Percentiles rank a stretch among this genome's conserved stretches.
Evolutionary conservation across 257 asterid genomes (phyloP).

Genomic region (Striga asiatica): DNA sequence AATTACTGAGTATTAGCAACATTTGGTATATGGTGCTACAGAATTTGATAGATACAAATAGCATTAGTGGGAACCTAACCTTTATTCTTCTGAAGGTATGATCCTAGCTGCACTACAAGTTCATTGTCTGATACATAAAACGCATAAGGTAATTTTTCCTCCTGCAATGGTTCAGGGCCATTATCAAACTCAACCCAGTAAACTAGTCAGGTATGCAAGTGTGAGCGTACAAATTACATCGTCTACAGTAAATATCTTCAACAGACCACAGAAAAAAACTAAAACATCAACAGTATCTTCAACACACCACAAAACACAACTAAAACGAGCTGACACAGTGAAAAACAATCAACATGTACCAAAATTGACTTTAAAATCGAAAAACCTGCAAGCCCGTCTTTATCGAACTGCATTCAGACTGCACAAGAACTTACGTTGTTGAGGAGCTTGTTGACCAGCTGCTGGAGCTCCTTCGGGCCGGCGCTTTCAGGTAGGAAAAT

Average conservation of each 20-base stretch:
- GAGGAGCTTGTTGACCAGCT: conserved; percentile 65
- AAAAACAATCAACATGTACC: too few species aligned
- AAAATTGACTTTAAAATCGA: too few species aligned
- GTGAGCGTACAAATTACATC: too few species aligned
- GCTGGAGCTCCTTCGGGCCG: conserved; percentile 79
- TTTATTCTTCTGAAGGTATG: conserved; percentile 64
- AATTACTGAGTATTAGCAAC: too few species aligned
- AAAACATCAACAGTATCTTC: too few species aligned
- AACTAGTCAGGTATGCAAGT: not conserved
- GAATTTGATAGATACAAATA: not conserved
- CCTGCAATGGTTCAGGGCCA: conserved; percentile 36
- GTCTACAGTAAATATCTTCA: too few species aligned
- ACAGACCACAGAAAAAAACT: too few species aligned
- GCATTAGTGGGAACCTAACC: too few species aligned
- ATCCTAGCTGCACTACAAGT: conserved; percentile 66
- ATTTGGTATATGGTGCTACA: not conserved
- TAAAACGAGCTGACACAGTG: too few species aligned
- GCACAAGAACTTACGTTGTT: conserved; percentile 37
- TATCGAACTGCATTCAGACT: not conserved
- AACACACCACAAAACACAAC: too few species aligned
- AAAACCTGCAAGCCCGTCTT: too few species aligned
- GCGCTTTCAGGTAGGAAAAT: conserved; percentile 67
- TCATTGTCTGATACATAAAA: conserved; percentile 79
- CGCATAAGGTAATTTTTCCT: conserved; percentile 82
- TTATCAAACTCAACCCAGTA: not conserved